Conservation (phyloP, 441 rosid genomes). For the Arabidopsis hybrid region DNA sequence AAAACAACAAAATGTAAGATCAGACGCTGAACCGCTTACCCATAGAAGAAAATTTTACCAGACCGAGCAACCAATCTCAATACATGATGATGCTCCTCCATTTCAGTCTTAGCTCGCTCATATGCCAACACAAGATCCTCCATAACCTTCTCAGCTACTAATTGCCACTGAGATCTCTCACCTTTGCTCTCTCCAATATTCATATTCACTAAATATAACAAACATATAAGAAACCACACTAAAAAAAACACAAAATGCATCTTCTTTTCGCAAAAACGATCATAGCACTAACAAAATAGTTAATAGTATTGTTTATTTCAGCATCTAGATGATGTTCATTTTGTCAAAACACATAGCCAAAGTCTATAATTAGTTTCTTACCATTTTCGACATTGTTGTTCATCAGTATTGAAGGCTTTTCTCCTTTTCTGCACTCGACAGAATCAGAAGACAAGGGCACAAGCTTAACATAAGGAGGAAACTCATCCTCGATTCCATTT, state of each 20-base stretch:
- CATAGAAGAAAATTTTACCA: conserved; percentile 53
- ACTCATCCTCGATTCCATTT: conserved; percentile 29
- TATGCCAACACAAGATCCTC: conserved; percentile 58
- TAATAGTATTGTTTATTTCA: not conserved
- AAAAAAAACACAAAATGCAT: not conserved
- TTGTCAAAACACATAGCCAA: conserved; percentile 20
- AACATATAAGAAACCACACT: conserved; percentile 1
- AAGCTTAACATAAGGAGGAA: conserved; percentile 51
- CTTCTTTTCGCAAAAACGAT: not conserved
- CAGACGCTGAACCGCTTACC: conserved; percentile 45
- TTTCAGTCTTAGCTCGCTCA: conserved; percentile 45
- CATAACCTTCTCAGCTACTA: conserved; percentile 55
- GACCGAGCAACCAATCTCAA: conserved; percentile 60
- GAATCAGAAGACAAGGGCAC: conserved; percentile 38
- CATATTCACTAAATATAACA: conserved; percentile 29
- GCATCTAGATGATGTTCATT: not conserved
- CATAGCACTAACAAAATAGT: not conserved
- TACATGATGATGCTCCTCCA: conserved; percentile 26
- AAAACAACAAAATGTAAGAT: not conserved
- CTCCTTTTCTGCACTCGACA: conserved; percentile 30
- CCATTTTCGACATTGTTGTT: conserved; percentile 45
- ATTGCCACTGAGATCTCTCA: conserved; percentile 48
- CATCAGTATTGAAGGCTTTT: conserved; percentile 23
- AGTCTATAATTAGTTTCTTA: conserved; percentile 24
- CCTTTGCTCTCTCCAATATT: conserved; percentile 34